Evolutionary conservation across 495 filamentous ascomycete species (phyloP).

Genomic region (Parathielavia appendiculata): DNA sequence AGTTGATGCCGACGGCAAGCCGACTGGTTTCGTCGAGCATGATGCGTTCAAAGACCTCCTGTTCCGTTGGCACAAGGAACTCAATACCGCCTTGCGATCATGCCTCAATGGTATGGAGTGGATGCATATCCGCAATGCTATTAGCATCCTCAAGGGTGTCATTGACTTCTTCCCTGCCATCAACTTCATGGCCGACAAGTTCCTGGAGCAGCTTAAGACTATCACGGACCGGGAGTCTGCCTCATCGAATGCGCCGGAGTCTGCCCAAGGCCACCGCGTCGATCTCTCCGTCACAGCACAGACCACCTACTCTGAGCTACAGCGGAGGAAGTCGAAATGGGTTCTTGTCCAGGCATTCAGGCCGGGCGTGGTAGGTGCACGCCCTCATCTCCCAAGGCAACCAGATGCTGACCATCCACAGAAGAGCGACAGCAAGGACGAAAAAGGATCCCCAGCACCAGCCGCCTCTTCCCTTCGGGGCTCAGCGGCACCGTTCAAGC

Average conservation of each 20-base stretch:
- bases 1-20: conserved; percentile 59
- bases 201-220: conserved; percentile 63
- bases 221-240: conserved; percentile 66
- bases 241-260: conserved; percentile 53
- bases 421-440: conserved; percentile 39
- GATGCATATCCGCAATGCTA: conserved; percentile 97
- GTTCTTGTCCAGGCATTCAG: conserved; percentile 77
- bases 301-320: conserved; percentile 75
- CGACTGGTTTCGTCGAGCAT: conserved; percentile 64
- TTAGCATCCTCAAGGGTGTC: conserved; percentile 79
- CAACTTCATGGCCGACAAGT: conserved; percentile 75
- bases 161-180: conserved; percentile 77
- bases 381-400: conserved; percentile 27
- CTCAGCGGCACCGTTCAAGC: conserved; percentile 46
- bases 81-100: conserved; percentile 67
- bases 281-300: conserved; percentile 89
- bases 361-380: conserved; percentile 42
- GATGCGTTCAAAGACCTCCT: conserved; percentile 81
- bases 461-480: conserved; percentile 32
- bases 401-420: conserved; percentile 27
- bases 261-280: conserved; percentile 61
- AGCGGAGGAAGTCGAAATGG: conserved; percentile 73
- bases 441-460: conserved; percentile 27
- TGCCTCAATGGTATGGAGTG: conserved; percentile 81
- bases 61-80: conserved; percentile 81